These are phyloP conservation scores for Picea abies DNA, from an alignment of 83 land plant genomes.

Conservation along the genomic window DNA sequence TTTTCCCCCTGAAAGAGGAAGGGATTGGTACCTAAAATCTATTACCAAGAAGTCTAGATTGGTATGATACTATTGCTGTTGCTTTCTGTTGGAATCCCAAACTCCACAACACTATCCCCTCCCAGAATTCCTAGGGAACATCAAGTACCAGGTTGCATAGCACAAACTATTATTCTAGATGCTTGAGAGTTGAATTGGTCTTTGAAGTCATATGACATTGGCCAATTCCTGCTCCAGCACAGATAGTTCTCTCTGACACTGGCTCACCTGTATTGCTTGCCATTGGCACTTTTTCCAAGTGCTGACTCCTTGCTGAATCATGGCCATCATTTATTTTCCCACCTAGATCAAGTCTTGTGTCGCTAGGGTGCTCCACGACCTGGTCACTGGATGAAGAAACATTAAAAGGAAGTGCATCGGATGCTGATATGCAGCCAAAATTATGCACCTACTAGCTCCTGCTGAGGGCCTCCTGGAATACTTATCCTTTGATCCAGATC, in stretches of 20 bases:
- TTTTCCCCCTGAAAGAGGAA: background rate
- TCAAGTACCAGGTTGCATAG: background rate
- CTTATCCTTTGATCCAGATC: too few relatives aligned
- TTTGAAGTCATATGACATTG: background rate
- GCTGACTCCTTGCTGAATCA: background rate
- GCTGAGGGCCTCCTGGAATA: too few relatives aligned
- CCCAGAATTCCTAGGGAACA: background rate
- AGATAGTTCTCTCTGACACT: background rate
- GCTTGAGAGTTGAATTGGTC: background rate
- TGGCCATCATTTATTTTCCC: background rate
- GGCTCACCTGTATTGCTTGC: background rate
- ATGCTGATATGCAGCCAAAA: background rate
- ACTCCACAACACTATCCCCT: conserved; percentile 7
- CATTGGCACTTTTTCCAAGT: background rate
- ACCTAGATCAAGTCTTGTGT: background rate
- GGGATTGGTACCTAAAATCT: background rate
- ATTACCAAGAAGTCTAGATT: background rate
- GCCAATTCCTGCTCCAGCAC: background rate
- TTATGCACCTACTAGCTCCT: background rate
- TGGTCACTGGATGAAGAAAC: background rate
- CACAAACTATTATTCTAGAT: conserved; percentile 2
- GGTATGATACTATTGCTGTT: background rate
- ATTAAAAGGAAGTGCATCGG: conserved; percentile 4
- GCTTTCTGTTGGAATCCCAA: background rate
- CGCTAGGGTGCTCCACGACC: background rate